Evolutionary conservation across 176 grass and related monocot genomes (phyloP).

Genomic region (Rhynchospora tenuis): DNA sequence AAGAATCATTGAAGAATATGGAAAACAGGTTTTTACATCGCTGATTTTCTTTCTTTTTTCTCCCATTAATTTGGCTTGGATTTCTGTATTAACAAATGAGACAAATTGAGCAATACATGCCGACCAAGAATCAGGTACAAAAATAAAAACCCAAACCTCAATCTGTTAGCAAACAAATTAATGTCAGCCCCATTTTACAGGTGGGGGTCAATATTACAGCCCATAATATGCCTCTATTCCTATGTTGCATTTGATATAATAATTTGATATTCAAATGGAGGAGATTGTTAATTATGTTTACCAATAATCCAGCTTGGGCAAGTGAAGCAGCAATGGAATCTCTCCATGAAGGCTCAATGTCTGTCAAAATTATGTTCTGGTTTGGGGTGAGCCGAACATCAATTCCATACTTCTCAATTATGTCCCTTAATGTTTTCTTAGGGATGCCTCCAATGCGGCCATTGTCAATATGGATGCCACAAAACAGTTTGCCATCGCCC

Average conservation of each 20-base stretch:
- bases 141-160: background rate
- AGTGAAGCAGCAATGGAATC: slow-evolving; percentile 57
- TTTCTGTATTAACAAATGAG: background rate
- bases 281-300: slow-evolving; percentile 26
- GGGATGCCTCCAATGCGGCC: slow-evolving; percentile 67
- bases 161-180: background rate
- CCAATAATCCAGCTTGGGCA: slow-evolving; percentile 75
- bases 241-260: background rate
- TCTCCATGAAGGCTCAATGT: slow-evolving; percentile 70
- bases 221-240: background rate
- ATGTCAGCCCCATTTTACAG: background rate
- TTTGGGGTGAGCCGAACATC: slow-evolving; percentile 87
- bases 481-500: slow-evolving; percentile 92
- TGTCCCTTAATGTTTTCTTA: slow-evolving; percentile 83
- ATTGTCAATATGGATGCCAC: slow-evolving; percentile 90
- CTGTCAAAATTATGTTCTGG: slow-evolving; percentile 88
- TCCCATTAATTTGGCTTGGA: background rate
- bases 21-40: background rate
- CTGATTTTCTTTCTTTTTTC: background rate
- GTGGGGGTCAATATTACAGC: background rate
- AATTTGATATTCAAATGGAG: background rate
- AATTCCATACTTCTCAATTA: slow-evolving; percentile 92
- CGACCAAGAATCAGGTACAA: background rate
- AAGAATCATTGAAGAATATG: background rate
- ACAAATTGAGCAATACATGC: background rate